A percentile compares a stretch with the other conserved stretches of the same genome.
Conservation (phyloP, 345 rosid genomes). For the Linum trigynum region DNA sequence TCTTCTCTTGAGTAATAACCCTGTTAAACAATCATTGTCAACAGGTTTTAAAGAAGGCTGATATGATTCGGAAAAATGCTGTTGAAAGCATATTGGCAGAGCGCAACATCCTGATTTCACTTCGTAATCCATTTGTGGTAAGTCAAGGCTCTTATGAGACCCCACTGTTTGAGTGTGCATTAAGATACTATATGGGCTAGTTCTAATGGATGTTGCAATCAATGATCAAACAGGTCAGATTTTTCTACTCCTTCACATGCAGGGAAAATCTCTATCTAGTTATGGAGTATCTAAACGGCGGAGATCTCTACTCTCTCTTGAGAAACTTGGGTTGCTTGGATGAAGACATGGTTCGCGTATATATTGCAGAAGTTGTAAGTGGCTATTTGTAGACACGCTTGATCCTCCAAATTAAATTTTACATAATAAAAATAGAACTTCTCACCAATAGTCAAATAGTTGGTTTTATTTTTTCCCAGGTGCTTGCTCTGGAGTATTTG, state of each 20-base stretch:
- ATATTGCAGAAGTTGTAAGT: constrained; percentile 97
- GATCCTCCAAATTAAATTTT: constrained; percentile 1
- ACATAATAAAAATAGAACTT: constrained; percentile 16
- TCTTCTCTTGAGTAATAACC: constrained; percentile 4
- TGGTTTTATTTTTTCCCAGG: constrained; percentile 48
- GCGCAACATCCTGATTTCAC: constrained; percentile 85
- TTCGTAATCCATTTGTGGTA: constrained; percentile 98
- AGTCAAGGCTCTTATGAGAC: constrained; percentile 24
- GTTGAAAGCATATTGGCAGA: constrained; percentile 95
- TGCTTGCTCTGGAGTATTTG: constrained; percentile 95
- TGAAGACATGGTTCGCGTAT: constrained; percentile 82
- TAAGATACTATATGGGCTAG: constrained; percentile 8
- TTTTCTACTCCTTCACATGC: constrained; percentile 98
- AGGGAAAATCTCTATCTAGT: constrained; percentile 94
- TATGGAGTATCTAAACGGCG: constrained; percentile 97
- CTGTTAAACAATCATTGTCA: constrained; percentile 12
- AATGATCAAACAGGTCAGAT: constrained; percentile 65
- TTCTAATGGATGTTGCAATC: constrained; percentile 21
- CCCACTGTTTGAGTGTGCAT: constrained; percentile 9
- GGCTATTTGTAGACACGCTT: constrained; percentile 13
- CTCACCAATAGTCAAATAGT: constrained; percentile 26
- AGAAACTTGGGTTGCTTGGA: constrained; percentile 90
- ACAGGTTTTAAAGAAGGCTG: constrained; percentile 90
- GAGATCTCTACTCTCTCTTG: constrained; percentile 87
- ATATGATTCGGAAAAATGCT: constrained; percentile 95